Base-by-base conservation (phyloP, 31 red algal species). In the Endocladia muricata region DNA sequence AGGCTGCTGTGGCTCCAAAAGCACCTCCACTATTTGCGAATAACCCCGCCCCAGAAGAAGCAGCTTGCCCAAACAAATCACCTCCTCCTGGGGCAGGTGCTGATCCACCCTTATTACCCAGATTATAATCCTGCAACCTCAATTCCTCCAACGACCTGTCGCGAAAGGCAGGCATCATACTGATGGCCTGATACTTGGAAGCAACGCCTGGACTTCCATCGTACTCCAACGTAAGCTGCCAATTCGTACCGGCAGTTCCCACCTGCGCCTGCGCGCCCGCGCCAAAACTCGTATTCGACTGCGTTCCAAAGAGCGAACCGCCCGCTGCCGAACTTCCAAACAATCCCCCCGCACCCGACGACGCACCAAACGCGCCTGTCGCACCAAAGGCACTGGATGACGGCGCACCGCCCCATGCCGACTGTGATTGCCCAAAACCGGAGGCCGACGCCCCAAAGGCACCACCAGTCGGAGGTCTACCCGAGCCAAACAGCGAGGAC, bases 61-160 rank as follows among this genome's bases (percentile, higher is more conserved):
- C 23, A 36, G 28, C 21, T 33, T 67, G 61, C 26, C 61, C 61
- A 32, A 67, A 67, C 19, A 67, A 34, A 51, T 32, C 37, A 60
- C 4, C 8, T 43, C 13, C 34, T 4, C 37, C 61, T 21, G 38
- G 56, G 26, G 37, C 65, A 3, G 78, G 3, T 32, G 58, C 28
- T 26, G 26, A 47, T 30, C 67, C 43, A 19, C 78, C 83, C 60
- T 87, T 91, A 55, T 91, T 97, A 42, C 94, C 94, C 21, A 69
- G 39, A 4, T 42, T 66, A 37, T 97, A 97, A 60, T 97, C 94
- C 49, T 97, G 88, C 5, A 83, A 47, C 11, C 94, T 65, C 31
- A 97, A 64, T 70, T 97, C 94, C 56, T 97, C 94, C 2, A 92
- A 30, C 11, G 62, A 75, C 47, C 74, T 81, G 15, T 56, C 77